These are phyloP conservation scores for Lecanicillium sp. DNA, from an alignment of 2,329 filamentous ascomycete species.

Conservation along the genomic window DNA sequence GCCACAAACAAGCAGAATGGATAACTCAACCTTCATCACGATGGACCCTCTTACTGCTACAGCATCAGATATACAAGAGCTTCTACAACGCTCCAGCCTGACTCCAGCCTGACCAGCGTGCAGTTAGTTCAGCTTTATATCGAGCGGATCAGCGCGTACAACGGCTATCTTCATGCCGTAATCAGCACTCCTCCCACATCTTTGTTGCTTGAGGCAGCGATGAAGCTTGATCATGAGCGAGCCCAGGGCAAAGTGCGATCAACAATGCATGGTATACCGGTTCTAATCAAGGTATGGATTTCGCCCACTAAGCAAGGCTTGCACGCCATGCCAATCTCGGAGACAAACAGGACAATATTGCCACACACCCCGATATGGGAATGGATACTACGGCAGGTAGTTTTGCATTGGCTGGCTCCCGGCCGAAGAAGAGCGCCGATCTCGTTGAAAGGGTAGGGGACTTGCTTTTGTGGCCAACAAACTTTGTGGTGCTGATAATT, in stretches of 20 bases:
- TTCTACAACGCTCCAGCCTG: neutral
- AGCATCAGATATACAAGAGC: neutral
- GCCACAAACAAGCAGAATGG: no score
- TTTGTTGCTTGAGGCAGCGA: neutral
- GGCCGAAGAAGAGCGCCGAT: slow-evolving; percentile 2
- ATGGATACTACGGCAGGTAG: slow-evolving; percentile 2
- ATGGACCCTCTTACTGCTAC: neutral
- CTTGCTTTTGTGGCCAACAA: neutral
- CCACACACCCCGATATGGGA: slow-evolving; percentile 2
- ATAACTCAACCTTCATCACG: no score
- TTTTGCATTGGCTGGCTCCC: slow-evolving; percentile 3
- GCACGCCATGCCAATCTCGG: neutral
- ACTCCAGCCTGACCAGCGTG: neutral
- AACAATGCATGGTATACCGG: slow-evolving; percentile 1
- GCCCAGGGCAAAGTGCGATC: slow-evolving; percentile 3
- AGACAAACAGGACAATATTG: slow-evolving; percentile 1
- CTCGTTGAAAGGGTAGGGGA: slow-evolving; percentile 1
- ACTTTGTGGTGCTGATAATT: no score
- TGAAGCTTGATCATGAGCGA: neutral
- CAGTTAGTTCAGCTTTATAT: slow-evolving; percentile 1
- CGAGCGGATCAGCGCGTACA: neutral
- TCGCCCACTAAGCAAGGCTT: neutral
- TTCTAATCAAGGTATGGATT: neutral
- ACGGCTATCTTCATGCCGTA: slow-evolving; percentile 1
- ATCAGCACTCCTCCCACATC: neutral